Conservation (phyloP, 441 rosid genomes). For the Sinapis alba region DNA sequence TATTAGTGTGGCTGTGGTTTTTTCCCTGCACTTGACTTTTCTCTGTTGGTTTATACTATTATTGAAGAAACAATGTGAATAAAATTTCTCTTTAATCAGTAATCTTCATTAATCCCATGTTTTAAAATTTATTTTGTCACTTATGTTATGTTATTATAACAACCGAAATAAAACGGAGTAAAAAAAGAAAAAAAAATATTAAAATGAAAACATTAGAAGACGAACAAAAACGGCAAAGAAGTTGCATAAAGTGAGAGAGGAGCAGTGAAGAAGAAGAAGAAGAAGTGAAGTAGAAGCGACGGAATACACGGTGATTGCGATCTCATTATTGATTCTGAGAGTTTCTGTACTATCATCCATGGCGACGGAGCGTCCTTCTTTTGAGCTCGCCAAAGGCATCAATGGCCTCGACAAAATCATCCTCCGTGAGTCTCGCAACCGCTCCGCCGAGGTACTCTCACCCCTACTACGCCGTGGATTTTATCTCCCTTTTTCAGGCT, state of each 20-base stretch:
- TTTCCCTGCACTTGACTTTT: slow-evolving; percentile 1
- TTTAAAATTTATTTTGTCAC: neutral
- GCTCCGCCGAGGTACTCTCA: slow-evolving; percentile 65
- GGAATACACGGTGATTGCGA: neutral
- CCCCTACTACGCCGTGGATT: too few species aligned
- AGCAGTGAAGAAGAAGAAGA: slow-evolving; percentile 7
- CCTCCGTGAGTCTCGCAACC: slow-evolving; percentile 69
- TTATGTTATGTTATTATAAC: neutral
- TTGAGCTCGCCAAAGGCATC: slow-evolving; percentile 57
- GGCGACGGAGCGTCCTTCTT: slow-evolving; percentile 48
- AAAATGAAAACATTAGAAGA: neutral
- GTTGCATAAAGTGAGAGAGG: neutral
- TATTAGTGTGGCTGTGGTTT: slow-evolving; percentile 44
- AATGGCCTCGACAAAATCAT: slow-evolving; percentile 73
- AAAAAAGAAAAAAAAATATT: neutral
- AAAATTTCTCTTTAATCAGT: slow-evolving; percentile 25
- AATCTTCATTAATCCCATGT: slow-evolving; percentile 8
- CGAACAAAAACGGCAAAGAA: neutral
- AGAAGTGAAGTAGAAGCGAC: slow-evolving; percentile 30
- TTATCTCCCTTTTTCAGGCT: too few species aligned
- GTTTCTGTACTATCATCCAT: slow-evolving; percentile 27
- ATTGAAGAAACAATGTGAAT: slow-evolving; percentile 42
- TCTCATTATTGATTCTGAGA: neutral
- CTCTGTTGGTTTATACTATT: slow-evolving; percentile 37
- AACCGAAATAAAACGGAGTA: neutral